Base-by-base conservation (phyloP, 2,329 filamentous ascomycete genomes). In the Colletotrichum tofieldiae region DNA sequence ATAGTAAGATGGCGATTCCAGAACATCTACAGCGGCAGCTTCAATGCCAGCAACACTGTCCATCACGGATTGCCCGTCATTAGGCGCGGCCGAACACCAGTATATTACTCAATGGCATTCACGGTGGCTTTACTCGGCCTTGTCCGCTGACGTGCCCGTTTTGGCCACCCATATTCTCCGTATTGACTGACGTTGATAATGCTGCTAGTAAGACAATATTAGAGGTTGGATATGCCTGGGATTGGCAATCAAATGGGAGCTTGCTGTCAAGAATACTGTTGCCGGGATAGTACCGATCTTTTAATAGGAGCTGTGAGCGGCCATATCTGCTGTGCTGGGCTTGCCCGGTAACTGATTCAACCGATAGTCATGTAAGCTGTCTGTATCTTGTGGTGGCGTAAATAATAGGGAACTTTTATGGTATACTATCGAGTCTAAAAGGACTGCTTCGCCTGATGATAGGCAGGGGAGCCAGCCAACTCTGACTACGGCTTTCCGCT, bases 401-500 rank as follows among this genome's bases (percentile, higher is more conserved):
- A 8, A 29, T 9, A 23, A 23, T 37, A 16, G 45, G 2, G 18
- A 2, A 12, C 26, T 12, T n/a, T 63, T 49, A 64, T 60, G 52
- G 41, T 2, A 18, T 4, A 18, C 23, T 20, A 32, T 60, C 16
- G n/a, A 60, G 11, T 59, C n/a, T 41, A 23, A 66, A 66, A 29
- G 64, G 64, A 60, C 64, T 60, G 29, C 63, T 49, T 20, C 43
- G 67, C 35, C 71, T 32, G 49, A 70, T 23, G 18, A 49, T 43
- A 14, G 65, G 65, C n/a, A 65, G 52, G 16, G 54, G 65, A 14
- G 11, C 41, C 43, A 56, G 32, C 60, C 47, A 47, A 5, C 20
- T 60, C 5, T 55, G 52, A 7, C 32, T 35, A 6, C 16, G n/a
- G 45, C 35, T 12, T 39, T 29, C 26, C 35, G 1, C 49, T 32